Evolutionary conservation across 2,329 filamentous ascomycete genomes (phyloP).

Genomic region (Aspergillus fijiensis): DNA sequence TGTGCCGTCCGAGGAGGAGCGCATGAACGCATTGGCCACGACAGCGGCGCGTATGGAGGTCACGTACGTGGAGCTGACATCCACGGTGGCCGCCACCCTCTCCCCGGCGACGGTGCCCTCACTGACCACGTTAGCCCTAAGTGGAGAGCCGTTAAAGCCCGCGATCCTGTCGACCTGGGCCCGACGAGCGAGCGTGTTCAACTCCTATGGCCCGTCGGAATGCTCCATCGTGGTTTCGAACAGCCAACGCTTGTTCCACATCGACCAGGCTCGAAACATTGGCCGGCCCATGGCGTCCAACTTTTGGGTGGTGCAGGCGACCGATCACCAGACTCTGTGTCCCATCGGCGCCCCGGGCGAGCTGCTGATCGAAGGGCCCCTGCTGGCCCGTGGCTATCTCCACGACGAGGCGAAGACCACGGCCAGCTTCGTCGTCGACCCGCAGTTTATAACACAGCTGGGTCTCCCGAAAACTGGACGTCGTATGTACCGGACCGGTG

Average conservation of each 20-base stretch:
- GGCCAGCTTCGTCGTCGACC: neutral
- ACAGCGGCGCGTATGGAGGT: neutral
- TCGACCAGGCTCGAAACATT: neutral
- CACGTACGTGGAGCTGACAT: constrained; percentile 1
- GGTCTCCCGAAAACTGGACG: no score
- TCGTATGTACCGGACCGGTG: no score
- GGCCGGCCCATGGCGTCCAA: neutral
- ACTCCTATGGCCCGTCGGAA: constrained; percentile 5
- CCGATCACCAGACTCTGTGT: neutral
- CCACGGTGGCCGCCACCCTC: neutral
- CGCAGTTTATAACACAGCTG: neutral
- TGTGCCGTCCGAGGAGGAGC: constrained; percentile 47
- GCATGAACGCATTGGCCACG: constrained; percentile 40
- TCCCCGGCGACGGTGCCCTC: neutral
- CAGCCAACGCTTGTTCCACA: neutral
- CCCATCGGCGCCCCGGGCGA: constrained; percentile 2
- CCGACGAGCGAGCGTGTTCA: neutral
- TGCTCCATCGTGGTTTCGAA: neutral
- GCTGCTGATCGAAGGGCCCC: constrained; percentile 4
- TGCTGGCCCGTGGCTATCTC: neutral
- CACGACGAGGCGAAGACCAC: neutral
- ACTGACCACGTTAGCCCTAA: neutral
- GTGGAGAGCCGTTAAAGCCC: neutral
- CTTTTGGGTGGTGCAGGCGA: neutral
- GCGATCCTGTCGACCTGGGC: neutral